phyloP scores from a whole-genome alignment of 1,284 basidiomycete species.

The Cystobasidium sp. region DNA sequence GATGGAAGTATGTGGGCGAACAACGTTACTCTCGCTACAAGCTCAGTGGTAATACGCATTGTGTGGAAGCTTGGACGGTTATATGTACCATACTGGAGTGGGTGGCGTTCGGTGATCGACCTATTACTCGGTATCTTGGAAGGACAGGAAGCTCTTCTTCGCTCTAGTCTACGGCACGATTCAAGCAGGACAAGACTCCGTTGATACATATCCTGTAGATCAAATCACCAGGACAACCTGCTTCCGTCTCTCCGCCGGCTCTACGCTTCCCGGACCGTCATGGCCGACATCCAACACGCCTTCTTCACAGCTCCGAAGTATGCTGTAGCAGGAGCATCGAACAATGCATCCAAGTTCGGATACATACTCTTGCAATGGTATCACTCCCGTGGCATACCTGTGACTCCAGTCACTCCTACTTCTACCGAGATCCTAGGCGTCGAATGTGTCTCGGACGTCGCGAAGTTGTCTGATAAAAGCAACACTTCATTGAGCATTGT shows the following conservation, averaged over 20 bases:
- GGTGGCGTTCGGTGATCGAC: too few species aligned
- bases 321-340: conserved; percentile 43
- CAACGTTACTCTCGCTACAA: too few species aligned
- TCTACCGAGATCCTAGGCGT: conserved; percentile 23
- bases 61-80: too few species aligned
- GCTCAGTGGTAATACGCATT: too few species aligned
- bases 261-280: not conserved
- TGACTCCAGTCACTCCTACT: conserved; percentile 36
- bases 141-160: too few species aligned
- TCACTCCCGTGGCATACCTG: conserved; percentile 20
- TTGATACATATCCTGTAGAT: not conserved
- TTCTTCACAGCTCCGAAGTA: conserved; percentile 31
- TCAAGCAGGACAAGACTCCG: not conserved
- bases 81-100: too few species aligned
- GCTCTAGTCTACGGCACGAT: too few species aligned
- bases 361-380: conserved; percentile 42
- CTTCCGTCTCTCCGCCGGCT: conserved; percentile 14
- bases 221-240: not conserved
- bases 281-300: conserved; percentile 20
- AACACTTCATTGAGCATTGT: conserved; percentile 28
- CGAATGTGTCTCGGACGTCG: conserved; percentile 15
- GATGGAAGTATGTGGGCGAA: too few species aligned
- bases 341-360: conserved; percentile 33
- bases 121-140: too few species aligned
- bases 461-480: conserved; percentile 1